These are phyloP conservation scores for Coix lacrymajobi DNA, from an alignment of 176 grass and related monocot species.

Conservation along the genomic window DNA sequence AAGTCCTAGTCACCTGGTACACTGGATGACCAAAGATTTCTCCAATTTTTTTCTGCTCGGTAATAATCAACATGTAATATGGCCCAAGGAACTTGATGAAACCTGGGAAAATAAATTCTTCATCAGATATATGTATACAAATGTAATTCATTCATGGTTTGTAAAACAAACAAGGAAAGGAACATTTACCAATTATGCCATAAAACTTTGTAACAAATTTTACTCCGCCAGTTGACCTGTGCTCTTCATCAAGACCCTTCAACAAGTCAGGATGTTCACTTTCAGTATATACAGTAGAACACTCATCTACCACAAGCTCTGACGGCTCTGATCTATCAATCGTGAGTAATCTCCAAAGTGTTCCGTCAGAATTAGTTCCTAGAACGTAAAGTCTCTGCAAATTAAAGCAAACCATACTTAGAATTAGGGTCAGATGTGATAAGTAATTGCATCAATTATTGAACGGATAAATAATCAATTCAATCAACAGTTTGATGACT, in stretches of 20 bases:
- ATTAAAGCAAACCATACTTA: slow-evolving; percentile 16
- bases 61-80: slow-evolving; percentile 94
- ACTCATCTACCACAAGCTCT: slow-evolving; percentile 67
- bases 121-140: slow-evolving; percentile 10
- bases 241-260: slow-evolving; percentile 53
- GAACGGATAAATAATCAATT: background rate
- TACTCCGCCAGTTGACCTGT: slow-evolving; percentile 61
- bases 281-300: slow-evolving; percentile 62
- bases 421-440: background rate
- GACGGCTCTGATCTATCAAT: slow-evolving; percentile 66
- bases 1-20: slow-evolving; percentile 68
- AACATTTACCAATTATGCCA: slow-evolving; percentile 72
- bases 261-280: slow-evolving; percentile 49
- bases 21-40: slow-evolving; percentile 78
- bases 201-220: slow-evolving; percentile 89
- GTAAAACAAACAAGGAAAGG: background rate
- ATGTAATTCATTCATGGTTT: background rate
- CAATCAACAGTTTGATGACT: background rate
- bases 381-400: slow-evolving; percentile 80
- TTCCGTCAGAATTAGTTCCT: slow-evolving; percentile 60
- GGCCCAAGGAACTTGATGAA: slow-evolving; percentile 88
- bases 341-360: slow-evolving; percentile 66
- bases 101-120: slow-evolving; percentile 37
- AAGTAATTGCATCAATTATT: background rate
- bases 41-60: slow-evolving; percentile 68